Conservation (phyloP, 192 early-diverging fungal species). For the Lunasporangiospora selenospora region DNA sequence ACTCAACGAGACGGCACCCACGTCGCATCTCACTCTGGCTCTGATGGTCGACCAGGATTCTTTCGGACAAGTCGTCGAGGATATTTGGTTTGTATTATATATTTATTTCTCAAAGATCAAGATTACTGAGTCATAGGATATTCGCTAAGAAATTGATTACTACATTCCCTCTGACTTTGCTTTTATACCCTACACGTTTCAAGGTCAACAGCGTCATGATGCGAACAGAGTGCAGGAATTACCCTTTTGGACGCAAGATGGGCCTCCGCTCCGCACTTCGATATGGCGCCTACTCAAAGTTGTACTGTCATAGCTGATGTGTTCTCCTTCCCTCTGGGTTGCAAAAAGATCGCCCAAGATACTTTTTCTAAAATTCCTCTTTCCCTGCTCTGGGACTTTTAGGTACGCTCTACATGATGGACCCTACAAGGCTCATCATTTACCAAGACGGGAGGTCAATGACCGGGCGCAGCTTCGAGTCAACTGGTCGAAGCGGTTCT, state of each 20-base stretch:
- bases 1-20: not conserved
- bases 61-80: constrained; percentile 35
- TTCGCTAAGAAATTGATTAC: too few species aligned
- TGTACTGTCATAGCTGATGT: too few species aligned
- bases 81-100: constrained; percentile 17
- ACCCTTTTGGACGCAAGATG: constrained; percentile 17
- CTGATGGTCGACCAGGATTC: constrained; percentile 34
- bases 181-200: not conserved
- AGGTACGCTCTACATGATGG: constrained; percentile 65
- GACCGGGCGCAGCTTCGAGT: constrained; percentile 51
- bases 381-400: not conserved
- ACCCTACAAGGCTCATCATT: constrained; percentile 10
- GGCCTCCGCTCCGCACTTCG: constrained; percentile 24
- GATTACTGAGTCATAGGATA: not conserved
- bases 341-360: not conserved
- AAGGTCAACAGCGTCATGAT: constrained; percentile 38
- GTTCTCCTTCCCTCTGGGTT: not conserved
- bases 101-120: too few species aligned
- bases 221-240: constrained; percentile 18
- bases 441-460: constrained; percentile 8
- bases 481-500: constrained; percentile 52
- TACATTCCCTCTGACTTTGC: not conserved
- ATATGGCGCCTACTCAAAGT: constrained; percentile 24
- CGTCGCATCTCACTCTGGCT: constrained; percentile 13
- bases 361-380: not conserved